These are phyloP conservation scores for Sphaceloma murrayae DNA, from an alignment of 2,329 filamentous ascomycete genomes.

Conservation along the genomic window DNA sequence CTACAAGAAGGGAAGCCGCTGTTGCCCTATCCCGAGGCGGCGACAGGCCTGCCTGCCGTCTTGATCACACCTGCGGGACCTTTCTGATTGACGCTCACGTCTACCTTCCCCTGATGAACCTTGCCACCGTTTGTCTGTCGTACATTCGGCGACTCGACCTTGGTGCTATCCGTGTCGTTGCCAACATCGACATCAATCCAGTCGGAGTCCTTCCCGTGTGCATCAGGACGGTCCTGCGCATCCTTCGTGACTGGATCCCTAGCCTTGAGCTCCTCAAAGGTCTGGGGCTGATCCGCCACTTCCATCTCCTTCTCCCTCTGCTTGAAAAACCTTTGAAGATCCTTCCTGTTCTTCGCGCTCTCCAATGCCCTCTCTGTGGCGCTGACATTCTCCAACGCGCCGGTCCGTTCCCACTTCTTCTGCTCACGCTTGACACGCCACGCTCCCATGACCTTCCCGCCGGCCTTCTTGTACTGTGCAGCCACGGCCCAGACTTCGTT, in stretches of 20 bases:
- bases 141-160: constrained; percentile 1
- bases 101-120: constrained; percentile 2
- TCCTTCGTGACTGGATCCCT: constrained; percentile 6
- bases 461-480: constrained; percentile 20
- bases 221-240: too few species aligned
- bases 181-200: neutral
- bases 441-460: constrained; percentile 21
- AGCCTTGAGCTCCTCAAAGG: constrained; percentile 15
- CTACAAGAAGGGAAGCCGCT: neutral
- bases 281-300: constrained; percentile 24
- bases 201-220: too few species aligned
- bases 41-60: constrained; percentile 2
- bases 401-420: constrained; percentile 25
- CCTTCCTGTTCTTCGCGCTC: constrained; percentile 23
- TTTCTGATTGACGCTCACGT: constrained; percentile 3
- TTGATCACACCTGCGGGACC: neutral
- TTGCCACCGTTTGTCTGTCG: neutral
- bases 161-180: constrained; percentile 13
- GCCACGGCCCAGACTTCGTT: constrained; percentile 27
- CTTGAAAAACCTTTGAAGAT: constrained; percentile 25
- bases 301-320: constrained; percentile 23
- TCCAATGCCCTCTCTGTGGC: constrained; percentile 25
- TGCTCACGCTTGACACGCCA: constrained; percentile 23
- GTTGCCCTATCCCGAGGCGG: constrained; percentile 1
- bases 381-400: constrained; percentile 28